Base-by-base conservation (phyloP, 1,139 yeast genomes). In the Suhomyces chickasaworum region DNA sequence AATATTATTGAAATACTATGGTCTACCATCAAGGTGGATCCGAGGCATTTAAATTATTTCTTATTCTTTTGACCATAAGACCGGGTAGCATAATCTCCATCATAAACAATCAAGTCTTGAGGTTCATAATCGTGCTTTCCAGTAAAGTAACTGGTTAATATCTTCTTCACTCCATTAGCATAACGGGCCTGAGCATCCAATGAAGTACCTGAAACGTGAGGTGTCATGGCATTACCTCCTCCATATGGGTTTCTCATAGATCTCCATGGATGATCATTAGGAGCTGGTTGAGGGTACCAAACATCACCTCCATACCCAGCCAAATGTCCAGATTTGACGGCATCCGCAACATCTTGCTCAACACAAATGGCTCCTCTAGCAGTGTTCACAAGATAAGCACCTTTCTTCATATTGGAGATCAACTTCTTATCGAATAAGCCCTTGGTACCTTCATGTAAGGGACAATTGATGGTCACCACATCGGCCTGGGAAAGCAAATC, bases 301-400 rank as follows among this genome's bases (percentile, higher is more conserved):
- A 87, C 95, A 64, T 86, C 95, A 58, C 95, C 95, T 58, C 91
- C 93, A 61, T 87, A 86, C 41, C 93, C 91, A 55, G 84, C 73
- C 50, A 86, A 66, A 57, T 84, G 86, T 42, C 95, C 95, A 35
- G 81, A 69, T 46, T 75, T 63, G 42, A 86, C 77, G 1, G 93
- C 93, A 13, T 75, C 91, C 0, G 90, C 90, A 50, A 86, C 87
- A 56, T 82, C 95, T 55, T 86, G 76, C 42, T 82, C 84, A 46
- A 76, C 82, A 64, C 86, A 78, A 53, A 86, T 85, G 44, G 91
- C 93, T 52, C 95, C 95, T 64, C 95, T 80, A 15, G 95, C 95
- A 44, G 95, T 87, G 73, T 87, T 86, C 49, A 87, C 89, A 53
- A 86, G 73, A 75, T 86, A 81, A 13, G 95, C 80, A 42, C 91